Evolutionary conservation across 2,329 filamentous ascomycete genomes (phyloP), one percentile per base, ranked within the genome.

Genomic region (Exophiala mesophila): DNA sequence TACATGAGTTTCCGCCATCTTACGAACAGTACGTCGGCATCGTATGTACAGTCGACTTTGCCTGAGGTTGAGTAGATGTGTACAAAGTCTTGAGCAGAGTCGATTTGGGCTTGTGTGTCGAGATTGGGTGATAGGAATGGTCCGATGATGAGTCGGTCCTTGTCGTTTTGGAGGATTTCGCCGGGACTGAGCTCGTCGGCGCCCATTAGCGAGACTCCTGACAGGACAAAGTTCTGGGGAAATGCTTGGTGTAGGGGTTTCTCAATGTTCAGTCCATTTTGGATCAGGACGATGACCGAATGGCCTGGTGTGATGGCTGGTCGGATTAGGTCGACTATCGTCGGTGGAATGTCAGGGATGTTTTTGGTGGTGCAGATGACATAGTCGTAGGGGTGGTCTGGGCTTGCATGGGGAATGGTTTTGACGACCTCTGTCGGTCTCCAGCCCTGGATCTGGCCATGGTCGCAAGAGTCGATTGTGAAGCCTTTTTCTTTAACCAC

Each of bases 231-330:
- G 45, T 76, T 80, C 3, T 56, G 44, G 0, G 77, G 76, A 53
- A 78, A 79, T 1, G 61, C 58, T 1, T 55, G 42, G 13, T 74
- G 55, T 15, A 81, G 55, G 0, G 76, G 74, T 30, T 66, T 69
- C 49, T 82, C 76, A 47, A 82, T 81, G 52, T 80, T 78, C n/a
- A 82, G 60, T 0, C 78, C 78, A 53, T 82, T 82, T 48, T 82
- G 78, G 4, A 78, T 62, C 5, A 82, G 66, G 0, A 80, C 64
- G 32, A 82, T 72, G 19, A 66, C 66, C 0, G 77, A 79, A 17
- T 69, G 61, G 2, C 64, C 65, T 1, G 68, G 65, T 0, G 71
- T 74, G 1, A 82, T 61, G 2, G 74, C 76, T 0, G 74, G 72
- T 0, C 57, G 54, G 18, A 80, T 70, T 21, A 78, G 57, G 1